A percentile compares a stretch with the other conserved stretches of the same genome.
Conservation (phyloP, 2,329 filamentous ascomycete genomes). For the Fusarium compactum region DNA sequence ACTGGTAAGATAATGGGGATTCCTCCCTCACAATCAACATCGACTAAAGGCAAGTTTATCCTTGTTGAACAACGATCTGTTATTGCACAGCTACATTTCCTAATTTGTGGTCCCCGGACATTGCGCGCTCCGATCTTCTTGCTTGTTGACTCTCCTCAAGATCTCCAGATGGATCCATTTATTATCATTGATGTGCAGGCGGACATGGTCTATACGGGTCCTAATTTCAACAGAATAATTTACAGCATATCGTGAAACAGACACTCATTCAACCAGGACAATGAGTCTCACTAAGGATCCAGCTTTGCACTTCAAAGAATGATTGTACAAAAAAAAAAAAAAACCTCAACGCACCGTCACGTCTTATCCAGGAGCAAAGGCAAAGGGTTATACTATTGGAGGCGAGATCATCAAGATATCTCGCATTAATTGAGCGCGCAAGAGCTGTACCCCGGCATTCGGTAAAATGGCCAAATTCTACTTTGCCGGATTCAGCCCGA, state of each 20-base stretch:
- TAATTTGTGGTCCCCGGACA: background rate
- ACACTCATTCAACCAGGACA: conserved; percentile 26
- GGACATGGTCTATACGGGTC: background rate
- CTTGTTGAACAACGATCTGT: background rate
- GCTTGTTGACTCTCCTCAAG: conserved; percentile 5
- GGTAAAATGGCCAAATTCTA: conserved; percentile 18
- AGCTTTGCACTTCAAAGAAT: background rate
- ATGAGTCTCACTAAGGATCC: conserved; percentile 22
- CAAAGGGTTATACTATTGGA: background rate
- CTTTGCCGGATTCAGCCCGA: conserved; percentile 29
- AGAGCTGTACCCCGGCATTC: conserved; percentile 2
- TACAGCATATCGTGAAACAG: conserved; percentile 15
- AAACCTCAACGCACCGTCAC: background rate
- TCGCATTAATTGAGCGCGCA: background rate
- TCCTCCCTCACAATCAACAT: background rate
- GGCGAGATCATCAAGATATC: background rate
- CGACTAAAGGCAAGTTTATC: background rate
- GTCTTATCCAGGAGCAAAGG: background rate
- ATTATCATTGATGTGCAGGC: background rate
- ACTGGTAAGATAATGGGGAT: background rate
- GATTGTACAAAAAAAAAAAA: background rate
- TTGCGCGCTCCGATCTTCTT: conserved; percentile 5
- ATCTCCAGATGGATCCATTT: background rate
- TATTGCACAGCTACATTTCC: background rate
- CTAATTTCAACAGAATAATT: conserved; percentile 4